Evolutionary conservation across 306 rosid genomes (phyloP).

Genomic region (Betula pendula): DNA sequence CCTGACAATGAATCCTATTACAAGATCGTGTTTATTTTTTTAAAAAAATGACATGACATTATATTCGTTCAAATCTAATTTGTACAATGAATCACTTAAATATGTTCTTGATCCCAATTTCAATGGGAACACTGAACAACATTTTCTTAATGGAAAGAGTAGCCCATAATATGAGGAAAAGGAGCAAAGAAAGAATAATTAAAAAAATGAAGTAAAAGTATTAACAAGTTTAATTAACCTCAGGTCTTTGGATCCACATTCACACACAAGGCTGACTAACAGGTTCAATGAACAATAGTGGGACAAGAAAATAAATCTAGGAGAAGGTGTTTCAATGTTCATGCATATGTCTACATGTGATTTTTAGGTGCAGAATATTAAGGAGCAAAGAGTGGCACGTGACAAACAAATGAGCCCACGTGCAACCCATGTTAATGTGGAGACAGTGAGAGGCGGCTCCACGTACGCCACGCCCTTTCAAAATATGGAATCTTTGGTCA

Average conservation of each 20-base stretch:
- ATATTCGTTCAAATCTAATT: too few species aligned
- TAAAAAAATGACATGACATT: too few species aligned
- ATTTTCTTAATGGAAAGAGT: not conserved
- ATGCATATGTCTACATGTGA: conserved; percentile 11
- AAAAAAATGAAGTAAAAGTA: not conserved
- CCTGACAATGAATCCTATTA: too few species aligned
- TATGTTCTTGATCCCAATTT: too few species aligned
- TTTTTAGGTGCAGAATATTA: not conserved
- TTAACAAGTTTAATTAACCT: not conserved
- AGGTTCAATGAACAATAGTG: not conserved
- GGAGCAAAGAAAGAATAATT: not conserved
- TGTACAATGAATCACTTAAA: too few species aligned
- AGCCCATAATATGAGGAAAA: not conserved
- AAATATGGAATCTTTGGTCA: conserved; percentile 20
- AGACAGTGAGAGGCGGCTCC: conserved; percentile 43
- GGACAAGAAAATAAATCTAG: not conserved
- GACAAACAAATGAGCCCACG: conserved; percentile 39
- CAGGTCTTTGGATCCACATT: not conserved
- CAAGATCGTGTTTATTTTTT: too few species aligned
- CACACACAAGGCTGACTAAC: not conserved
- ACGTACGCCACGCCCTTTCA: conserved; percentile 18
- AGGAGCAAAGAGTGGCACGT: conserved; percentile 43
- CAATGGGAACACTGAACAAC: too few species aligned
- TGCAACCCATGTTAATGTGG: conserved; percentile 53
- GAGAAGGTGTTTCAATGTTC: conserved; percentile 18